Evolutionary conservation across 1,284 basidiomycete species (phyloP), one percentile per base, ranked within the genome.

Genomic region (Filobasidium uniguttulatum): DNA sequence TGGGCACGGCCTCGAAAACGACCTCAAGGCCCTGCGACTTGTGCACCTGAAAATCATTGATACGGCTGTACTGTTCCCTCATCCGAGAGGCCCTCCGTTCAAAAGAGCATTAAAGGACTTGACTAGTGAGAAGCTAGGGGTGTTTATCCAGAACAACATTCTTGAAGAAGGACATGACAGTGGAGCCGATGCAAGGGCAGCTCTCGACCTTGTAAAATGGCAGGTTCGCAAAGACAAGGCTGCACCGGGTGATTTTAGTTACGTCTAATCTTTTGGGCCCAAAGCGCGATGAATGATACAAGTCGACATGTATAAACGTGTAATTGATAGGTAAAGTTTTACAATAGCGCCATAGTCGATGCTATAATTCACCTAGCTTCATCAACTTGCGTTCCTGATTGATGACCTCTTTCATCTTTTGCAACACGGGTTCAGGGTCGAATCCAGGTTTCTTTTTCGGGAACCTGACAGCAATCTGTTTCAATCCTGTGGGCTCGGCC

Each of bases 21-120:
- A 94, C 63, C 70, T 94, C 55, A 83, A 82, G 62, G 82, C 89
- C 5, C 69, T 94, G 56, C 75, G 89, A 15, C 80, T 94, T 59
- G 71, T 94, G 1, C 90, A 94, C 62, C 72, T 76, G 49, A 77
- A 73, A 54, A 81, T 86, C 52, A 76, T 94, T 17, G 89, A 94
- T 60, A 93, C 89, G 0, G 82, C 79, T 0, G 71, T 82, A 12
- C 71, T 94, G 17, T 90, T 89, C 60, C 85, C 84, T 14, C 89
- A 93, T 63, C 72, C 75, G 2, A 76, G 77, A 35, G 88, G 89
- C 3, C 72, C 74, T 2, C 88, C 88, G 0, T 90, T 79, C 62
- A 74, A 85, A 25, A 75, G 82, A 37, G 80, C 87, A 2, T 69
- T 93, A 19, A 75, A 80, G 58, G 80, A 86, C 60, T 67, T 94